Percentiles rank a stretch among this genome's conserved stretches.
These are phyloP conservation scores for Brassica napus DNA, from an alignment of 345 rosid species.

Conservation along the genomic window DNA sequence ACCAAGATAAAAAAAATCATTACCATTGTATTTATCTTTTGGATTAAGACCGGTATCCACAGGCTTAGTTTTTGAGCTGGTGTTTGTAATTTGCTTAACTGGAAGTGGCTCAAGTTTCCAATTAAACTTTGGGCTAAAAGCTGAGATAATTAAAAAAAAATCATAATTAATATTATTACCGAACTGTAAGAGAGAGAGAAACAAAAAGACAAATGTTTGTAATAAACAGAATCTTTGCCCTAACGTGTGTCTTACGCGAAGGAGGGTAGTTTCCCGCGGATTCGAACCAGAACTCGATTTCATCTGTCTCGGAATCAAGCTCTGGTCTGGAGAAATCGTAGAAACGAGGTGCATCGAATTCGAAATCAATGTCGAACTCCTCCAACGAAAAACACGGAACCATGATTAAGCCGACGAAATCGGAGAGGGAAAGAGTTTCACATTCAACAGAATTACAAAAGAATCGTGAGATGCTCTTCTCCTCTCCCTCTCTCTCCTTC, in stretches of 20 bases:
- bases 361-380: conserved; percentile 56
- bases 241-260: conserved; percentile 58
- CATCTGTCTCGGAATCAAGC: conserved; percentile 45
- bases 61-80: conserved; percentile 19
- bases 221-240: not conserved
- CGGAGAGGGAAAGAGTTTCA: conserved; percentile 6
- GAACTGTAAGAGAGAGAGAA: not conserved
- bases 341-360: conserved; percentile 70
- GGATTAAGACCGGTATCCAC: conserved; percentile 6
- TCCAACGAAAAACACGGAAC: conserved; percentile 24
- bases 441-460: conserved; percentile 8
- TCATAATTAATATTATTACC: not conserved
- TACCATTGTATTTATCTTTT: conserved; percentile 32
- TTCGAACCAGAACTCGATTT: conserved; percentile 69
- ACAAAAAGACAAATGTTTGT: not conserved
- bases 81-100: not conserved
- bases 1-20: not conserved
- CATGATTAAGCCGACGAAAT: conserved; percentile 12
- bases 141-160: conserved; percentile 19
- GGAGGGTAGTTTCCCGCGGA: conserved; percentile 59
- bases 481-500: conserved; percentile 2
- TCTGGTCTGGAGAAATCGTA: conserved; percentile 62
- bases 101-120: conserved; percentile 37
- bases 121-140: conserved; percentile 40
- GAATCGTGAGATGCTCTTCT: not conserved